Conservation (phyloP, 2,329 filamentous ascomycete genomes). For the Ophiocordyceps camponoti-leonardi region DNA sequence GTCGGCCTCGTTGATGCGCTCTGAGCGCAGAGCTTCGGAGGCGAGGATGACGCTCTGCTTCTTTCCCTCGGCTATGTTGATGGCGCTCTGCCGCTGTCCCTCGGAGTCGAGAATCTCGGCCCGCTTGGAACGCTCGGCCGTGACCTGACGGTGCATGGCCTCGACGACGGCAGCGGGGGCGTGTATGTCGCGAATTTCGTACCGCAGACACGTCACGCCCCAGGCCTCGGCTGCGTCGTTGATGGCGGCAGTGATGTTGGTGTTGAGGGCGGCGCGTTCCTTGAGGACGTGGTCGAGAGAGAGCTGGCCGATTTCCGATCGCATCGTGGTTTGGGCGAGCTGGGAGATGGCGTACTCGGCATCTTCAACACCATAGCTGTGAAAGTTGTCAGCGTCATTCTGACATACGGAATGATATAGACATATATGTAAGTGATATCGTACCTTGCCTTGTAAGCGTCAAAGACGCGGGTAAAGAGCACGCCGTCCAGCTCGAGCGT, state of each 20-base stretch:
- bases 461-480: slow-evolving; percentile 87
- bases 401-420: not conserved
- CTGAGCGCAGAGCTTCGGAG: slow-evolving; percentile 74
- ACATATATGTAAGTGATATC: not conserved
- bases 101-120: slow-evolving; percentile 96
- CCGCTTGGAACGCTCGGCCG: slow-evolving; percentile 89
- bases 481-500: slow-evolving; percentile 93
- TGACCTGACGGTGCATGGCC: slow-evolving; percentile 97
- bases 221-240: slow-evolving; percentile 95
- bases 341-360: slow-evolving; percentile 98
- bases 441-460: slow-evolving; percentile 92
- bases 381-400: not conserved
- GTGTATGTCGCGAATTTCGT: slow-evolving; percentile 97
- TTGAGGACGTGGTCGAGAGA: slow-evolving; percentile 95
- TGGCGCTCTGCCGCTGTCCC: slow-evolving; percentile 89
- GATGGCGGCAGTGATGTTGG: slow-evolving; percentile 96
- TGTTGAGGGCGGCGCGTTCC: slow-evolving; percentile 89
- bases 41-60: slow-evolving; percentile 96
- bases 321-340: slow-evolving; percentile 96
- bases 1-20: slow-evolving; percentile 82
- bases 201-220: slow-evolving; percentile 90
- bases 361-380: slow-evolving; percentile 91
- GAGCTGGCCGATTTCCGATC: slow-evolving; percentile 91
- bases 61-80: slow-evolving; percentile 95
- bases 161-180: slow-evolving; percentile 84